A percentile compares a stretch with the other conserved stretches of the same genome.
Evolutionary conservation across 768 basidiomycete species (phyloP).

Genomic region (Tulasnella sp.): DNA sequence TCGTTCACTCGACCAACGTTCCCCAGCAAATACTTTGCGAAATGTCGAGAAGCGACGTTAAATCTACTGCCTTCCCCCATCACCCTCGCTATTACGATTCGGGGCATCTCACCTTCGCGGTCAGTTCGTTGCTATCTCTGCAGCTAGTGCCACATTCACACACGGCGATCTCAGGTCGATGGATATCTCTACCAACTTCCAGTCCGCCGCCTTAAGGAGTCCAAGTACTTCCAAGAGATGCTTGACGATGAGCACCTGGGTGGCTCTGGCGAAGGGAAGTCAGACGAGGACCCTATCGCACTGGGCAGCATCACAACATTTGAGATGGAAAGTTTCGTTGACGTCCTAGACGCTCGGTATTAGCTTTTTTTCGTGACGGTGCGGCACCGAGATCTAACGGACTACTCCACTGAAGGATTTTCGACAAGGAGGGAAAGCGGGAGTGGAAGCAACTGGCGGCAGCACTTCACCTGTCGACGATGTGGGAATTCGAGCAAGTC

Average conservation of each 20-base stretch:
- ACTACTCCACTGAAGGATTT: background rate
- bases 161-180: background rate
- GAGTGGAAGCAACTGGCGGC: background rate
- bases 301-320: constrained; percentile 4
- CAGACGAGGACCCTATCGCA: constrained; percentile 1
- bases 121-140: background rate
- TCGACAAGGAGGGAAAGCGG: background rate
- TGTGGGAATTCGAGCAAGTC: constrained; percentile 9
- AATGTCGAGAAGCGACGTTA: background rate
- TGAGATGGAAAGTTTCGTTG: constrained; percentile 15
- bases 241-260: background rate
- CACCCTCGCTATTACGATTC: background rate
- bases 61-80: background rate
- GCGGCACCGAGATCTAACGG: background rate
- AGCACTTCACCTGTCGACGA: constrained; percentile 8
- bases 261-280: background rate
- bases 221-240: constrained; percentile 1
- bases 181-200: background rate
- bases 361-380: too few relatives aligned
- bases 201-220: background rate
- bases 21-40: background rate
- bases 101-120: background rate
- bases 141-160: background rate
- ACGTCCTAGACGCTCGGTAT: background rate
- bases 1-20: background rate